Base-by-base conservation (phyloP, 257 asterid genomes). In the Ajuga chamaepitys region DNA sequence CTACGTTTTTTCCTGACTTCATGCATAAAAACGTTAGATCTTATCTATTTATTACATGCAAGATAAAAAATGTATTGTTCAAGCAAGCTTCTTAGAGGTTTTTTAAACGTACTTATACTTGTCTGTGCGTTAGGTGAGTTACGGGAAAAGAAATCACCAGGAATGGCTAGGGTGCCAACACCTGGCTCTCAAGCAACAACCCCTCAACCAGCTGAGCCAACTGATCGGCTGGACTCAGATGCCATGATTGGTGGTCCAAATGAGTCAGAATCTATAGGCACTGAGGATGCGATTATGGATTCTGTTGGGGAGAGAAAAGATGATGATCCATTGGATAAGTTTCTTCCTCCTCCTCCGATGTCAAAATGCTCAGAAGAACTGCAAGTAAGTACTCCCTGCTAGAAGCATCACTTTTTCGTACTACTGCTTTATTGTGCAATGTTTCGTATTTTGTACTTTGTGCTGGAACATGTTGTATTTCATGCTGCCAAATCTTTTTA, bases 321-420 rank as follows among this genome's bases (percentile, higher is more conserved):
- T 62, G 62, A 72, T 68, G 88, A 83, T 64, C 74, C 78, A 40
- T 70, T 94, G 77, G 84, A 77, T 52, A 78, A 72, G 62, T 94
- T 94, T 81, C 90, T 94, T 47, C 86, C 95, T 11, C 91, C 91
- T 18, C 95, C 89, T 28, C 91, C 95, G 2, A 80, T 64, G 74
- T 82, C 68, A 18, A 85, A 79, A 74, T 90, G 98, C 82, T 86
- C 96, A 4, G 92, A 79, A 32, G 96, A 83, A 74, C 83, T 90
- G 69, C 99, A 94, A 85, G 98, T 90, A 79, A 75, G 95, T 73
- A 44, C 66, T 26, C 32, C 62, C n/a, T 55, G 21, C 42, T 50
- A 26, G 46, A 55, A 56, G 35, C 57, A 46, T 4, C 20, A 30
- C 3, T 25, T 41, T 10, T 13, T 54, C 22, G 10, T 20, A 53